Evolutionary conservation across 2,329 filamentous ascomycete genomes (phyloP), one percentile per base, ranked within the genome.

Genomic region (Sporothrix protearum): DNA sequence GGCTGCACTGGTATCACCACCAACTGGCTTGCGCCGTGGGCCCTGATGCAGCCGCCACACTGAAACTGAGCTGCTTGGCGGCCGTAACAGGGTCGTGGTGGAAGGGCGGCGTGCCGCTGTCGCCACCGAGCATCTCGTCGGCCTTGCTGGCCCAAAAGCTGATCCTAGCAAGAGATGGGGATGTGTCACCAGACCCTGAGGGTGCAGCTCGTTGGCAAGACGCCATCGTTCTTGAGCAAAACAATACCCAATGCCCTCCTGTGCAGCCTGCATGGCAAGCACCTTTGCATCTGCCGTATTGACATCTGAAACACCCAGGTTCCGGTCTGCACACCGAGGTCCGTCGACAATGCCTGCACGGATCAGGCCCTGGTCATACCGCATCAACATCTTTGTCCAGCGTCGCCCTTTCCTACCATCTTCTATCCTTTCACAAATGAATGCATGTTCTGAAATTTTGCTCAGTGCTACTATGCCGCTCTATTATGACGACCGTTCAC

Each of bases 301-400:
- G 45, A 92, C 87, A 73, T 89, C 84, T 0, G 79, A 78, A 81
- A 84, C 89, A 3, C 79, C 80, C 0, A 92, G 77, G 61, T 83
- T 80, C 5, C 85, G 81, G 78, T 88, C 89, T 19, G 80, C 80
- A 71, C 80, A 76, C n/a, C 78, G 75, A 1, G 82, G 76, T 1
- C 81, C 80, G 75, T 89, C 86, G 73, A 90, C 90, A 76, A 87
- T 89, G 2, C 88, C 88, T 0, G 85, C 80, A 2, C 82, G 82
- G 16, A 89, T 82, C 6, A 90, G 82, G 0, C 83, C 84, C 8
- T 83, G 81, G 74, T 88, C 89, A 19, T 85, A 81, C 76, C 16
- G 82, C 5, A 33, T 14, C 53, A 57, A 16, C 53, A 57, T 57
- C 12, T 33, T 33, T 30, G 28, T 33, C 53, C 28, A 57, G 53